Evolutionary conservation across 805 yeast genomes (phyloP), one percentile per base, ranked within the genome.

Genomic region (Sporopachydermia lactativora): DNA sequence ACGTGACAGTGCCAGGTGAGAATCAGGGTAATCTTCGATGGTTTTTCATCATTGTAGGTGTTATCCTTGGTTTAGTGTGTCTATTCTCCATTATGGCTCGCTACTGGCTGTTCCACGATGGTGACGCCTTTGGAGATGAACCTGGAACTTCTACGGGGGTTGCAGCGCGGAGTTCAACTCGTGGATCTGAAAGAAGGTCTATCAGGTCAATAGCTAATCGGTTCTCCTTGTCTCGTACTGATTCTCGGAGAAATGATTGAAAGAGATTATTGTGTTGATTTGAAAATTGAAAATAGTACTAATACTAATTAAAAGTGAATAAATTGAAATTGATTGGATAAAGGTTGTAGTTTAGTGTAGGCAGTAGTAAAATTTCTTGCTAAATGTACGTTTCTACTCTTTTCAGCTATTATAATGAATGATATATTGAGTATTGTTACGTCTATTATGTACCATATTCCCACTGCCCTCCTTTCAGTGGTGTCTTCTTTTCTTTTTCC

Each of bases 1-100:
- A 89, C 59, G 97, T 89, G 15, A 59, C 51, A 8, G 81, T 89
- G 18, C 96, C 96, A 0, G 96, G 96, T 18, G 60, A 70, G 44
- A 62, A 49, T 11, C 66, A 48, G 2, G 50, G 45, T 1, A 62
- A 60, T 36, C 58, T 68, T 34, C 71, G 64, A 2, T 81, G 92
- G 84, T 84, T 73, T 54, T 75, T 73, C 55, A 82, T 83, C 36
- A 75, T 79, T 44, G 52, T 78, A 4, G 82, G 77, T 5, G 61
- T 71, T 17, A 54, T 77, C 46, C 43, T 72, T 8, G 46, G 60
- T 3, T 41, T 71, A 36, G 69, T 66, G n/a, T 36, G 59, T 5
- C 35, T 47, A 0, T 62, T 73, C 31, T 60, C 65, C 40, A 35
- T 60, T 5, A 45, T 61, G 15, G 74, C 77, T 13, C 18, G 47